phyloP scores from a whole-genome alignment of 78 protist genomes.

The Dictyostelium firmibasis region DNA sequence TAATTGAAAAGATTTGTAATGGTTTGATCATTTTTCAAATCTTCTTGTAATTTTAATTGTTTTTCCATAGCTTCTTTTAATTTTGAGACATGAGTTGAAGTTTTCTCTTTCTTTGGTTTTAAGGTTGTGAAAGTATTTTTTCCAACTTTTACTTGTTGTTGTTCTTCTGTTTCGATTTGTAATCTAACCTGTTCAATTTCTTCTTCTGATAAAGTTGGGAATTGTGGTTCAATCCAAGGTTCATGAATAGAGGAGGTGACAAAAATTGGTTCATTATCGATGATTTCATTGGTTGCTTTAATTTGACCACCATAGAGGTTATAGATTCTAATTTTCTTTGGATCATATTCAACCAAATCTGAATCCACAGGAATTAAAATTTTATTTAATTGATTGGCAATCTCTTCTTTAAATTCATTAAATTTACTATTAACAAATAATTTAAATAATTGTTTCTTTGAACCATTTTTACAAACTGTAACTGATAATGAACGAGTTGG shows the following conservation, averaged over 20 bases:
- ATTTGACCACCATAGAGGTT: conserved; percentile 27
- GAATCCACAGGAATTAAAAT: neutral
- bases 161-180: neutral
- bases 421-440: conserved; percentile 14
- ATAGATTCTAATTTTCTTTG: neutral
- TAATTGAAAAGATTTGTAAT: neutral
- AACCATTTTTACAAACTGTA: neutral
- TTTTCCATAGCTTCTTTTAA: neutral
- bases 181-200: neutral
- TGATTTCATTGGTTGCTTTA: neutral
- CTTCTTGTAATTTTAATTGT: neutral
- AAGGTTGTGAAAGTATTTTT: neutral
- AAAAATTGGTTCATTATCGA: neutral
- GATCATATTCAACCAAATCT: neutral
- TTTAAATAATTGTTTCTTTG: neutral
- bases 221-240: neutral
- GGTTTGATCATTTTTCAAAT: neutral
- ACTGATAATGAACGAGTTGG: neutral
- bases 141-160: neutral
- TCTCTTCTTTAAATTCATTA: conserved; percentile 2
- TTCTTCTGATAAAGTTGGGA: neutral
- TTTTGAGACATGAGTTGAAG: neutral
- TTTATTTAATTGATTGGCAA: neutral
- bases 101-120: neutral
- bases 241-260: neutral